Evolutionary conservation across 306 rosid species (phyloP), one percentile per base, ranked within the genome.

Genomic region (Spatholobus suberectus): DNA sequence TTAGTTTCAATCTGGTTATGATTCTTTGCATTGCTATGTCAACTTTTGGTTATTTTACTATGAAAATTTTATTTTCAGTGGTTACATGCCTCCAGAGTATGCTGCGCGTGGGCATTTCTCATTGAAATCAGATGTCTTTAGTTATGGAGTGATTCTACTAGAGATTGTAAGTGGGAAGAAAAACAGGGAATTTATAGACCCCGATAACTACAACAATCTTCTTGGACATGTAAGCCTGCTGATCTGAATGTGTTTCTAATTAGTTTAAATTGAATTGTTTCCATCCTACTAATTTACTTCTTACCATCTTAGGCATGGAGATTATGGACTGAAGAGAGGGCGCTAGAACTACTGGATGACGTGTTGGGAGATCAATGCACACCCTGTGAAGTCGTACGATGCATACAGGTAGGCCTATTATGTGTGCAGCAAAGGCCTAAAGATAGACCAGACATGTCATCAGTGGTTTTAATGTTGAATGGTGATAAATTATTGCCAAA

Each of bases 221-320:
- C 70, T 38, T 6, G 80, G 80, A 57, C 37, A 75, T 11, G 54
- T 75, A 44, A 70, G 76, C 29, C 17, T 17, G 34, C 8, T 15
- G 24, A 35, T 2, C 6, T 32, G 8, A 34, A 0, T n/a, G 1
- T 0, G 3, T 3, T 14, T 4, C 5, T 65, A 18, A 34, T 6
- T 34, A 5, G 12, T 37, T 2, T 21, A 54, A 54, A 9, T 29
- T 29, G 15, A 14, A 34, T 38, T 5, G 15, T 0, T 6, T 75
- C 8, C 12, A 21, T 6, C 14, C 12, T 37, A 58, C 41, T 24
- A 57, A 7, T 57, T 75, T 20, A 4, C 38, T 57, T 38, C 2
- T 8, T 34, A 10, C 8, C 6, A 12, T 13, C 5, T 11, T 61
- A 61, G 68, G 68, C 37, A 61, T 61, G 68, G 68, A 61, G 40